phyloP scores from a whole-genome alignment of 2,329 filamentous ascomycete species.

The Stemphylium lycopersici region DNA sequence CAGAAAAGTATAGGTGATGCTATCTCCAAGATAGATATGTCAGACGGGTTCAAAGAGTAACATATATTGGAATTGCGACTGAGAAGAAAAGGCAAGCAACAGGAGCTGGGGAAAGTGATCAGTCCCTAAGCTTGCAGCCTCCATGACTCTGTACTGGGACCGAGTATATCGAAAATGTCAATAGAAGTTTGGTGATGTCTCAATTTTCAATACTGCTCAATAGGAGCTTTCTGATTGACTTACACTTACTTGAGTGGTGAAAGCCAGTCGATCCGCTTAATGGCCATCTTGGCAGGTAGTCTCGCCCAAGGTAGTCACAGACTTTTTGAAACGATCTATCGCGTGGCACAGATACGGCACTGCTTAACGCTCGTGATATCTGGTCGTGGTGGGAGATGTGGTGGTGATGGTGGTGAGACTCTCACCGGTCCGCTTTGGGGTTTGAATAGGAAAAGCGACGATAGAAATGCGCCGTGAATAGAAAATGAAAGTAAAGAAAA shows the following conservation, averaged over 20 bases:
- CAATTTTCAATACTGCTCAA: constrained; percentile 34
- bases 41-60: neutral
- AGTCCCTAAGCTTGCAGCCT: neutral
- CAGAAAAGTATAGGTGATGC: neutral
- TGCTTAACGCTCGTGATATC: neutral
- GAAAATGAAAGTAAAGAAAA: constrained; percentile 12
- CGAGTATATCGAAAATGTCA: constrained; percentile 5
- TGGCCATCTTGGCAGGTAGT: neutral
- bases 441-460: constrained; percentile 40
- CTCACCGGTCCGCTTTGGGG: constrained; percentile 32
- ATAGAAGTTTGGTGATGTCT: constrained; percentile 16
- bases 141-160: neutral
- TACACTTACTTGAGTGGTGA: constrained; percentile 18
- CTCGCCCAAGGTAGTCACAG: constrained; percentile 6
- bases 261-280: constrained; percentile 12
- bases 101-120: neutral
- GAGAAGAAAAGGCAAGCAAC: neutral
- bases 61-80: neutral
- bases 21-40: constrained; percentile 2
- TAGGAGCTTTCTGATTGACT: constrained; percentile 22
- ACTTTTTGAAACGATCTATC: constrained; percentile 11
- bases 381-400: constrained; percentile 1
- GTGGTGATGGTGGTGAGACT: constrained; percentile 26
- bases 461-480: constrained; percentile 28
- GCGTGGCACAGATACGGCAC: constrained; percentile 5